Base-by-base conservation (phyloP, 371 early-diverging fungal genomes). In the Syncephalastrum sp. region DNA sequence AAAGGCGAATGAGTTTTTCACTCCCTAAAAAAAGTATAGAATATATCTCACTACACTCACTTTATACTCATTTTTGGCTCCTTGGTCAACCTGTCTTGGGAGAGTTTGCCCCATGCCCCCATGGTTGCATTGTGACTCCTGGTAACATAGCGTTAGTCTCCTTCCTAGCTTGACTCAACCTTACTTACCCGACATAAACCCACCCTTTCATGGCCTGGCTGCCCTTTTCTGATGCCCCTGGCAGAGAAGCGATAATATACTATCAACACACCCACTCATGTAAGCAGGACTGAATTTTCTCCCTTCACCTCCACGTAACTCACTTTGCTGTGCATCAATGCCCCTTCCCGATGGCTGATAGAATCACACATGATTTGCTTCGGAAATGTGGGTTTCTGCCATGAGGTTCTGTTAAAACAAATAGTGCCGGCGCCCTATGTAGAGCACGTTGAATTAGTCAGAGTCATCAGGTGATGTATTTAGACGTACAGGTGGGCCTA, bases 291-390 rank as follows among this genome's bases (percentile, higher is more conserved):
- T 45, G 6, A 45, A 45, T 45, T 24, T 14, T 6, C 7, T n/a
- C 15, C 5, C 53, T 53, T 44, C 14, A 45, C 2, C 12, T 43
- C 29, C 56, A 21, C 13, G 4, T 38, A 10, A 47, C 4, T 29
- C 72, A 75, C 79, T 60, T 78, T 78, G 46, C 71, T 69, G 46
- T 78, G 79, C 75, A 78, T 78, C 2, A 78, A 44, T 3, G 68
- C 71, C 17, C 79, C 75, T 50, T 41, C 54, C 45, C 79, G 65
- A 44, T 69, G 60, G 47, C 79, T 78, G 19, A 78, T 68, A 10
- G 75, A 64, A 54, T 75, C 74, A 23, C 68, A 61, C 79, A 78
- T 75, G 13, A 75, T 60, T 47, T 72, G 49, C 41, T 57, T 67
- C 3, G 79, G 79, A 57, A 78, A 78, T 3, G 68, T 69, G 5